These are phyloP conservation scores for Allium cepa DNA, from an alignment of 106 monocot genomes.

Conservation along the genomic window DNA sequence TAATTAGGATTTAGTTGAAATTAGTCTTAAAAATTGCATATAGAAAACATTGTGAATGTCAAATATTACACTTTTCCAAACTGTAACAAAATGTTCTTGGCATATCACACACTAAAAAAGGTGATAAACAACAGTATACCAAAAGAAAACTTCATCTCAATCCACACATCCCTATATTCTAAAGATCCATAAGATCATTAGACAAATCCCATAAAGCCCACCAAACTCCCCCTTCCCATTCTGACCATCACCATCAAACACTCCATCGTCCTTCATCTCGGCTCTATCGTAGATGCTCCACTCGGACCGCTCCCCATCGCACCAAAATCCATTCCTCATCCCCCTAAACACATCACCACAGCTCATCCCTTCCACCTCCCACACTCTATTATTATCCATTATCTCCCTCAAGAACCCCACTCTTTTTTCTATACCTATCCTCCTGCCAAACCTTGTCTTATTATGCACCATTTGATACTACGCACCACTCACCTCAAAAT, in stretches of 20 bases:
- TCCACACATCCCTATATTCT: too few relatives aligned
- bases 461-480: neutral
- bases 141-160: too few relatives aligned
- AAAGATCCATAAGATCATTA: slow-evolving; percentile 63
- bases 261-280: neutral
- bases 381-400: slow-evolving; percentile 34
- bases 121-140: too few relatives aligned
- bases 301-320: slow-evolving; percentile 19
- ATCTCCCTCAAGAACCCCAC: slow-evolving; percentile 37
- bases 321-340: slow-evolving; percentile 15
- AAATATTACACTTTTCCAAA: too few relatives aligned
- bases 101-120: too few relatives aligned
- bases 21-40: too few relatives aligned
- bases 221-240: neutral
- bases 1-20: too few relatives aligned
- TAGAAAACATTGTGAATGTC: too few relatives aligned
- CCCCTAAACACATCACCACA: slow-evolving; percentile 7
- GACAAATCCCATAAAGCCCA: slow-evolving; percentile 71
- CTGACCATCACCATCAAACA: slow-evolving; percentile 1
- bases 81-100: too few relatives aligned
- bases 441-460: neutral
- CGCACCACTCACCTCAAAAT: slow-evolving; percentile 18
- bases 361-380: slow-evolving; percentile 6
- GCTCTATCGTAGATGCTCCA: slow-evolving; percentile 42
- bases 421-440: slow-evolving; percentile 24